Base-by-base conservation (phyloP, 2,329 filamentous ascomycete genomes). In the Trichoderma endophyticum region DNA sequence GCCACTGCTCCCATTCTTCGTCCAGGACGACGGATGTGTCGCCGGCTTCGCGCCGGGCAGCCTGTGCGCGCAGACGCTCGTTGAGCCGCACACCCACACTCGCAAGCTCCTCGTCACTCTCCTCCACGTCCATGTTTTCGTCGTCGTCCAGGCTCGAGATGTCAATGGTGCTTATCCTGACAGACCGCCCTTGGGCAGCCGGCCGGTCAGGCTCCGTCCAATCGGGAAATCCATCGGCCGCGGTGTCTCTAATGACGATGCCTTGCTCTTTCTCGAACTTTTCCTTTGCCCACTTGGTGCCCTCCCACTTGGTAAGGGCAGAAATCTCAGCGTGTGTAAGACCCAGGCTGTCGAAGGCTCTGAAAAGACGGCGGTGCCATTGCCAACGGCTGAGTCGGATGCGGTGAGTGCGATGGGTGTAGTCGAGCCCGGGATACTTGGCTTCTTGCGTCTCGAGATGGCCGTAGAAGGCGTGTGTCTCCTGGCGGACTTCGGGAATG, bases 351-450 rank as follows among this genome's bases (percentile, higher is more conserved):
- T 94, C 91, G 77, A 95, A 94, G 32, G 92, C 91, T 54, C 90
- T 88, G 80, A 95, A 95, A 14, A 95, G 87, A 71, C 90, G 88
- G 73, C 89, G 87, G 80, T 95, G 92, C 88, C 93, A 93, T 18
- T 87, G 88, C 85, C 92, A 95, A 73, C 92, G 90, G 76, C 90
- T 88, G 9, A 95, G 88, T n/a, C 93, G 91, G 80, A 92, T 90
- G 75, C 92, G 91, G 81, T 95, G 92, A 8, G 91, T 91, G 28
- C 82, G 84, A 78, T 93, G 86, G 73, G 87, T 90, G 84, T 95
- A 95, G 84, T 95, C 92, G 71, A 95, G 88, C 34, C 92, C 92
- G 0, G 92, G 92, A 75, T 95, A 95, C 77, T 93, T 93, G 75
- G 92, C 92, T 83, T 95, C 92, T 75, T 91, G 89, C 30, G 91